Evolutionary conservation across 495 filamentous ascomycete genomes (phyloP).

Genomic region (Hypoxylon perforatum): DNA sequence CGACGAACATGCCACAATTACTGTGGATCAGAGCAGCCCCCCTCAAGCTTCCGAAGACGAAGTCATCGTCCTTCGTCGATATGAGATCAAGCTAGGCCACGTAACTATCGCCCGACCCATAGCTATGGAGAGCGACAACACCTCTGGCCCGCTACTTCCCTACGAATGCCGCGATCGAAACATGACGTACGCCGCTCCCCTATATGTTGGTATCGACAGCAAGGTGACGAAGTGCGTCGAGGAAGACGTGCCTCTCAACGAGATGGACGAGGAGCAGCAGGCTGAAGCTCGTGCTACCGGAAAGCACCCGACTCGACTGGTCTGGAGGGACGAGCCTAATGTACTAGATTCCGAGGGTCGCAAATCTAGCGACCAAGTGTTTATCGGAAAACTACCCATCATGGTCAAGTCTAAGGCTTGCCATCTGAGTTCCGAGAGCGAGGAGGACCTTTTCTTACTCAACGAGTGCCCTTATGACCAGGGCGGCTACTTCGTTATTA

Average conservation of each 20-base stretch:
- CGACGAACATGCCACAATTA: conserved; percentile 86
- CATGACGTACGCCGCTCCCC: conserved; percentile 90
- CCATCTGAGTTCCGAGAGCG: conserved; percentile 80
- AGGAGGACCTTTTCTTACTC: conserved; percentile 82
- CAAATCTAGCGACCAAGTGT: conserved; percentile 64
- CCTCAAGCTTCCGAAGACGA: conserved; percentile 71
- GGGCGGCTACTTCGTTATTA: conserved; percentile 98
- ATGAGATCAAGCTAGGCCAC: conserved; percentile 91
- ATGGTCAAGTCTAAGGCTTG: conserved; percentile 98
- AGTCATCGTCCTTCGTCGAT: conserved; percentile 83
- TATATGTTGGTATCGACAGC: conserved; percentile 86
- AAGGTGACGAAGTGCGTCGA: conserved; percentile 84
- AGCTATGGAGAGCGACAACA: conserved; percentile 91
- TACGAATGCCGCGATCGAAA: conserved; percentile 95
- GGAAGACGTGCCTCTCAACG: conserved; percentile 68
- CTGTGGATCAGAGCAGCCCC: conserved; percentile 87
- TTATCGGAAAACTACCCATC: conserved; percentile 93
- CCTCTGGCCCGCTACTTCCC: conserved; percentile 80
- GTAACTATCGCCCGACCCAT: conserved; percentile 85
- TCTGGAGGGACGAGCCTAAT: conserved; percentile 68
- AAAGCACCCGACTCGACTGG: conserved; percentile 62
- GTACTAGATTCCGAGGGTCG: conserved; percentile 49
- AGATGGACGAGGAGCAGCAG: conserved; percentile 70
- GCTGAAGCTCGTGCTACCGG: conserved; percentile 58
- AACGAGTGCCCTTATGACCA: conserved; percentile 98